These are phyloP conservation scores for Arthrobotrys entomopaga DNA, from an alignment of 2,329 filamentous ascomycete genomes.

Conservation along the genomic window DNA sequence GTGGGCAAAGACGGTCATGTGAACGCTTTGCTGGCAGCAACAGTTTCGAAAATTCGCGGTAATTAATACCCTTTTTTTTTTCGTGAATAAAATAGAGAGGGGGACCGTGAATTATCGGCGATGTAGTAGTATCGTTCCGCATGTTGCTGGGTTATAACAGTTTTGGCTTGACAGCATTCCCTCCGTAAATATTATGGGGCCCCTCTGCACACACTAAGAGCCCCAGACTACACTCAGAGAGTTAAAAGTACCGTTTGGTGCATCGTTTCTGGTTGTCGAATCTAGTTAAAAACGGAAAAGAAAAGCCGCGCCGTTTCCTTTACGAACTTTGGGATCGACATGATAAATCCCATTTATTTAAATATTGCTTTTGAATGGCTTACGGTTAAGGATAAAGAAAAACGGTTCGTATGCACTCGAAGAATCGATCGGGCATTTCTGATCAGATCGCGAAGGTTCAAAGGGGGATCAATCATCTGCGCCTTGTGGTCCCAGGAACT, in stretches of 20 bases:
- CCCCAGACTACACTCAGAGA: no score
- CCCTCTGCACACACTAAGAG: no score
- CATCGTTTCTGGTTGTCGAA: constrained; percentile 1
- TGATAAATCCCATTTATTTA: constrained; percentile 1
- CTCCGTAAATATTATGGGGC: no score
- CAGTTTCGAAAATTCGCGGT: no score
- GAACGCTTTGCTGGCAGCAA: constrained; percentile 35
- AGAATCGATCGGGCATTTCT: constrained; percentile 4
- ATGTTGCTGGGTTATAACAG: not conserved
- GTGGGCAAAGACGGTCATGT: constrained; percentile 24
- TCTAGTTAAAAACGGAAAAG: not conserved
- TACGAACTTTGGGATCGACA: not conserved
- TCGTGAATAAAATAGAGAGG: constrained; percentile 6
- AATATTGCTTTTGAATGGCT: no score
- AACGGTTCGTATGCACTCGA: not conserved
- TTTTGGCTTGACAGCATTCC: no score
- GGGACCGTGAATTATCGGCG: constrained; percentile 4
- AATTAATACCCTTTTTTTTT: not conserved
- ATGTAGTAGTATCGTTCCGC: constrained; percentile 10
- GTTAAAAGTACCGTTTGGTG: not conserved
- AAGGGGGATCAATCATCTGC: no score
- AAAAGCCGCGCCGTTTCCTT: not conserved
- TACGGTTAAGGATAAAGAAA: no score
- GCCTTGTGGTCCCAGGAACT: constrained; percentile 4
- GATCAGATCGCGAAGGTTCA: not conserved